Evolutionary conservation across 331 rosid genomes (phyloP), one percentile per base, ranked within the genome.

Genomic region (Erythrophleum ivorense): DNA sequence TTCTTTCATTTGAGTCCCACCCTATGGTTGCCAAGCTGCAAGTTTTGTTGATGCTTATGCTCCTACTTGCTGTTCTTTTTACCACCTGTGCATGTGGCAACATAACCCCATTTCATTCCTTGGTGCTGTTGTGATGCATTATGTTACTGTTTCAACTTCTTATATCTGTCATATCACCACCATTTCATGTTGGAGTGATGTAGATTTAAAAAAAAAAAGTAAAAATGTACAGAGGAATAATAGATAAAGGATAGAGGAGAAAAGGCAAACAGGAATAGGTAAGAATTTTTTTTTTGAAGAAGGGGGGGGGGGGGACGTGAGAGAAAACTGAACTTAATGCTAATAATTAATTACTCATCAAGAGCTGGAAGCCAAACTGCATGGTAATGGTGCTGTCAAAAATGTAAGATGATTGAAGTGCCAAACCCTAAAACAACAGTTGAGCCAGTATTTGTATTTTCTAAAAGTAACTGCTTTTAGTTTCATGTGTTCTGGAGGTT

Each of bases 391-490:
- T n/a, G 53, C 9, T n/a, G 36, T 68, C 15, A 9, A 68, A 54
- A 68, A 9, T 41, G 33, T 68, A 43, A 43, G 24, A 68, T 19
- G 73, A 41, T 21, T 67, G 31, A 40, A 40, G 55, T 45, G 54
- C 19, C 4, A 5, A 68, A 38, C 54, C 38, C 52, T 38, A 11
- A 69, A 12, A 45, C 73, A 18, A n/a, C 43, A 64, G 36, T 18
- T 16, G 43, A 18, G 50, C 50, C 10, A 16, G 3, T 68, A 43
- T 14, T 43, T 69, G 12, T 48, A 10, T 45, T n/a, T 18, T 68
- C 21, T 11, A 18, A 43, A 69, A 69, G 7, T 21, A 68, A 48
- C 77, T 55, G 34, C 29, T 67, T 71, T 70, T 63, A 54, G 52
- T 49, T 76, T 63, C 57, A 33, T 33, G 34, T 33, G 60, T 33